phyloP scores from a whole-genome alignment of 352 stramenopile species.

The Phytophthora kernoviae region DNA sequence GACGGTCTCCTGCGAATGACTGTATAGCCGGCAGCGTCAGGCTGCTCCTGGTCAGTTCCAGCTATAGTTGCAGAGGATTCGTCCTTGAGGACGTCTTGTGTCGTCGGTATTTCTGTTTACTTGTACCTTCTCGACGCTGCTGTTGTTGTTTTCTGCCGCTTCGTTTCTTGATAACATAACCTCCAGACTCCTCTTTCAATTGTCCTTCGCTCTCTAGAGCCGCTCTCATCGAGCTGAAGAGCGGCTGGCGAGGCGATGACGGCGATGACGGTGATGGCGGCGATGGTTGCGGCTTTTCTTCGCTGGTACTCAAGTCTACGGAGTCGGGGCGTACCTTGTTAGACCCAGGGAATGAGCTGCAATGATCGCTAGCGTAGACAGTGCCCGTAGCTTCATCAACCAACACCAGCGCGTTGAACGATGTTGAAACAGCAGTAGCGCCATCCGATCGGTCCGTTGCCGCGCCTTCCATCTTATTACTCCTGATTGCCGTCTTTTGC shows the following conservation, averaged over 20 bases:
- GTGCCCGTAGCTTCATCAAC: constrained; percentile 20
- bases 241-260: constrained; percentile 19
- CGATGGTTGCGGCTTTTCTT: not conserved
- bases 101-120: constrained; percentile 17
- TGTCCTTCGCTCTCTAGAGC: constrained; percentile 43
- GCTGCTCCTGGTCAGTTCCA: constrained; percentile 11
- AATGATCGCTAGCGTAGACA: not conserved
- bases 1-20: constrained; percentile 49
- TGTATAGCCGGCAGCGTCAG: constrained; percentile 60
- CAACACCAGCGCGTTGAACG: constrained; percentile 21
- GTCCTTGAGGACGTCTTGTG: constrained; percentile 17
- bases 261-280: constrained; percentile 4
- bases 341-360: not conserved
- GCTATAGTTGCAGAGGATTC: constrained; percentile 1
- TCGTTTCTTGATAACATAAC: constrained; percentile 43
- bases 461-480: constrained; percentile 26
- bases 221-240: constrained; percentile 54
- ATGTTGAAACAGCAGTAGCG: constrained; percentile 20
- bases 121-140: constrained; percentile 5
- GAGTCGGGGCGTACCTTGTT: not conserved
- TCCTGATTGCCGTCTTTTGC: not conserved
- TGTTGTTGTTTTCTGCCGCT: constrained; percentile 4
- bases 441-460: constrained; percentile 12
- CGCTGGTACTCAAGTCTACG: not conserved
- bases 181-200: constrained; percentile 40